These are phyloP conservation scores for Wallacemonas rigidus DNA, from an alignment of 208 protist species.

Conservation along the genomic window DNA sequence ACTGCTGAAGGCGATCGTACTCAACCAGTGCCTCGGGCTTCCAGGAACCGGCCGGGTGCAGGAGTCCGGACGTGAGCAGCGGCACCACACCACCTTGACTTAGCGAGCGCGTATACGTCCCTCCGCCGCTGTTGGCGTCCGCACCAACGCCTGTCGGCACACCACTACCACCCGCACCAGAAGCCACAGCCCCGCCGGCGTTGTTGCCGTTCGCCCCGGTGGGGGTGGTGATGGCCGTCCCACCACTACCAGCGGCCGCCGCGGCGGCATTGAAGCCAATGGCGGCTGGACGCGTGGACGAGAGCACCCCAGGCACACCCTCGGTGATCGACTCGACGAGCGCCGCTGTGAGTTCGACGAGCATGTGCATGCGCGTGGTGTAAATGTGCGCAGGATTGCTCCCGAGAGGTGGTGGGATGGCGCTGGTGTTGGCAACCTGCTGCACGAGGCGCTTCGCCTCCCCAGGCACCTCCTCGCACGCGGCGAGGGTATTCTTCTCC, in stretches of 20 bases:
- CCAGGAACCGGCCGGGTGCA: slow-evolving; percentile 12
- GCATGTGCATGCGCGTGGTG: slow-evolving; percentile 18
- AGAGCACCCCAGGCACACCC: background rate
- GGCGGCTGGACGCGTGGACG: background rate
- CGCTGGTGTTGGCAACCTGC: slow-evolving; percentile 18
- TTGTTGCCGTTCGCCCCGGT: slow-evolving; percentile 1
- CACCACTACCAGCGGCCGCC: background rate
- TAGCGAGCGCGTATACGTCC: background rate
- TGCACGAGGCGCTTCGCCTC: slow-evolving; percentile 12
- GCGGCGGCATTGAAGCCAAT: no score
- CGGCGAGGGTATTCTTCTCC: background rate
- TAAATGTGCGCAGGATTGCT: slow-evolving; percentile 27
- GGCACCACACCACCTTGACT: slow-evolving; percentile 9
- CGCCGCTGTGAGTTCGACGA: slow-evolving; percentile 16
- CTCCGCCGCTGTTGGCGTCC: background rate
- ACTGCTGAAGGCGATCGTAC: background rate
- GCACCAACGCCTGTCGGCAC: background rate
- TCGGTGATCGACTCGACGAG: slow-evolving; percentile 10
- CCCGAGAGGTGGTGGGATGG: slow-evolving; percentile 30
- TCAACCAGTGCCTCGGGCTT: slow-evolving; percentile 1
- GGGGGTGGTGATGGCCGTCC: background rate
- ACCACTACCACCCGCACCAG: background rate
- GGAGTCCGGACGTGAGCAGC: slow-evolving; percentile 4
- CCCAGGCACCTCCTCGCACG: background rate
- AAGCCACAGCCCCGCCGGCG: background rate